Evolutionary conservation across 176 grass and related monocot genomes (phyloP), one percentile per base, ranked within the genome.

Genomic region (Urochloa ruziziensis): DNA sequence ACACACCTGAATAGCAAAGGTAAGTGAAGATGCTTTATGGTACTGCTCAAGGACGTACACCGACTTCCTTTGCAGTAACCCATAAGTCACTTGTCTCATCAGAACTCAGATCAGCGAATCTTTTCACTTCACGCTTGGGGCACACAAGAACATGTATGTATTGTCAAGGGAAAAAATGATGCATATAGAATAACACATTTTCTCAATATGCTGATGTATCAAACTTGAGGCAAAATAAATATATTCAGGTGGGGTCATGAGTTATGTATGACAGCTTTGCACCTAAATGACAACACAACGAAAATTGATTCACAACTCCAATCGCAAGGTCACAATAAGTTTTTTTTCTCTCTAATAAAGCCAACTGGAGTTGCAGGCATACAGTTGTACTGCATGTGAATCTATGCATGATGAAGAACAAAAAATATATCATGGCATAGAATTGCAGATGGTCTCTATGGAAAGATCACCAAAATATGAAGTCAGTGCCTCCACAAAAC

Each of bases 21-120:
- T 98, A 42, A 98, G 82, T 39, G 96, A 95, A 83, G 93, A 95
- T 73, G 93, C 96, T 79, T 93, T 90, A 49, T 93, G 91, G 75
- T 93, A 91, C 67, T 90, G 58, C 76, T 98, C 96, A 59, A 95
- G 88, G 88, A 60, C 40, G 81, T 29, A 28, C 54, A 85, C 93
- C 93, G 29, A 98, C 85, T 73, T 95, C 86, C 69, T 95, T 93
- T 81, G 96, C 96, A 70, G 91, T 88, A 83, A 88, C 39, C 96
- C 96, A 98, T 87, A 98, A 77, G 82, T 98, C 93, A 40, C 81
- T 83, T 68, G 62, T 91, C 82, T 98, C 93, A 24, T 98, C 87
- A 86, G 88, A 73, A 83, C 77, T 98, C 40, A 98, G 89, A 82
- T 98, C 93, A 75, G 77, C 64, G 58, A 91, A 98, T 68, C 91